Evolutionary conservation across 345 rosid species (phyloP).

Genomic region (Eucalyptus viminalis): DNA sequence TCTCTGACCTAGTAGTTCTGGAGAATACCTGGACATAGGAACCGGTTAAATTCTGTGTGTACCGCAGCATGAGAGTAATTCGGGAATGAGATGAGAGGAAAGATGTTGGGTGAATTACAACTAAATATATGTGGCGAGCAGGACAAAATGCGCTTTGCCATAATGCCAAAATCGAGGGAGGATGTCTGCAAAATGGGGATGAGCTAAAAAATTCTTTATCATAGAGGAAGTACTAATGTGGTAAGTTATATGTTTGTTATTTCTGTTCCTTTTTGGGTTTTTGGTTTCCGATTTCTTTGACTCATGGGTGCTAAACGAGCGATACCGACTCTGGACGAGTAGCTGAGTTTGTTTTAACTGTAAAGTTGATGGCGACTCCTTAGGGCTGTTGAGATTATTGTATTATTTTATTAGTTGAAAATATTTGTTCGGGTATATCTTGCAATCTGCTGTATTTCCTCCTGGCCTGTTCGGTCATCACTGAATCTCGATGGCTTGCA

Average conservation of each 20-base stretch:
- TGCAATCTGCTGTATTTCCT: neutral
- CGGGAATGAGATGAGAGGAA: neutral
- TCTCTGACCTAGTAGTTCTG: neutral
- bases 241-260: neutral
- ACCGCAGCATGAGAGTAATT: neutral
- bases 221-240: neutral
- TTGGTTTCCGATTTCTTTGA: neutral
- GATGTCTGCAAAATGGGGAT: neutral
- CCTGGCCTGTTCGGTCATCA: neutral
- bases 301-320: neutral
- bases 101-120: neutral
- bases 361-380: neutral
- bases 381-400: neutral
- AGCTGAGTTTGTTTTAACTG: neutral
- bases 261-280: neutral
- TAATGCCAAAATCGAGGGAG: neutral
- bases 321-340: neutral
- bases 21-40: neutral
- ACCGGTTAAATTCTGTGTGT: neutral
- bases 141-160: neutral
- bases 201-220: neutral
- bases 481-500: neutral
- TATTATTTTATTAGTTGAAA: neutral
- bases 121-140: neutral
- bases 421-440: neutral